Base-by-base conservation (phyloP, 257 asterid genomes). In the Ajuga chamaepitys region DNA sequence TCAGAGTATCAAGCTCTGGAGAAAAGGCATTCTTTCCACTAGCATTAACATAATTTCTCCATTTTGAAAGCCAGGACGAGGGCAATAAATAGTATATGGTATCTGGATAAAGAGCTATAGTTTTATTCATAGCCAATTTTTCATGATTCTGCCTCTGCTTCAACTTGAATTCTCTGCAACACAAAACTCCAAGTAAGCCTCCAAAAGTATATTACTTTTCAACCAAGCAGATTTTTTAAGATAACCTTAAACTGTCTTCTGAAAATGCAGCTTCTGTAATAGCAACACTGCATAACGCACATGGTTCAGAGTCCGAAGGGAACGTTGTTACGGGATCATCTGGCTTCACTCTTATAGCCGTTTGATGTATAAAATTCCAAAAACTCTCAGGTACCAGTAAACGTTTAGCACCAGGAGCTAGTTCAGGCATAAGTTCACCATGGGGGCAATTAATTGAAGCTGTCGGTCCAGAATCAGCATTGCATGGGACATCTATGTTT, bases 381-480 rank as follows among this genome's bases (percentile, higher is more conserved):
- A 93, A 95, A 70, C 32, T 79, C 81, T 89, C 96, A 1, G 99
- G 89, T 73, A 93, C 86, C 63, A 80, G 81, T 71, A 83, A 40
- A 46, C 95, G 95, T 78, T 75, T 88, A 61, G 97, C 97, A 50
- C 97, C 96, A 79, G 91, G 67, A 52, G 97, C 97, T 46, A 76
- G 83, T 62, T 92, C 95, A 47, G 98, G 98, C 91, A 89, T 64
- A 68, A 93, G 92, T 75, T 77, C 80, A 50, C 97, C 96, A 64
- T 93, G 99, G 50, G 88, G 87, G 72, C 99, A 93, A 69, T 95
- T 86, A 72, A 93, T 81, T 60, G 96, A 81, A 74, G 95, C 90
- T 16, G 99, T 93, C 1, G 99, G 99, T 74, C 95, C 96, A 48
- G 97, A 82, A 84, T 93, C 99, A 75, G 95, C 99, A 66, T 84